Evolutionary conservation across 192 early-diverging fungal species (phyloP), one percentile per base, ranked within the genome.

Genomic region (Coemansia sp.): DNA sequence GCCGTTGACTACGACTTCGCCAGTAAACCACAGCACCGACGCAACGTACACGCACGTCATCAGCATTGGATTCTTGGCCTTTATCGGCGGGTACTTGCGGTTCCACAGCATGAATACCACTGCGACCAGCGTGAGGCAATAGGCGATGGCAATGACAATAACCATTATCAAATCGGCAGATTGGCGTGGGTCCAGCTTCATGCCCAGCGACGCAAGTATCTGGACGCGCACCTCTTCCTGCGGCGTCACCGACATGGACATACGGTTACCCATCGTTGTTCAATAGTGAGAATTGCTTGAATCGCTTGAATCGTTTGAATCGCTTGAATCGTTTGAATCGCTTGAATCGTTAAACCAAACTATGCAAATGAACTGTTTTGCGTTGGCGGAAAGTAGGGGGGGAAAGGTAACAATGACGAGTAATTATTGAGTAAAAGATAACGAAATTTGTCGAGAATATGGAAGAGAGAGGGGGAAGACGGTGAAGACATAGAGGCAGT

Each of bases 41-140:
- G 62, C 44, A 0, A 73, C 36, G 36, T 74, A 24, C 40, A 60
- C 61, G 11, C 42, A 48, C 10, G 60, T 63, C 80, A 82, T 82
- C 33, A 82, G 59, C 4, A 70, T 60, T 17, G 68, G 74, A 39
- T 82, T 73, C 46, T 82, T 82, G 44, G 80, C 72, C 43, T 82
- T 82, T 34, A 82, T 54, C 44, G 80, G 80, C 54, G 80, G 63
- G 58, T 76, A 82, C 53, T 66, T 74, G 53, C 74, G 70, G 56
- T 82, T 76, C 56, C 53, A 66, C 1, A 82, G 19, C 15, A 76
- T 55, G 35, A 70, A 82, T 2, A 19, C 29, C 9, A 70, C 44
- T 0, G 70, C 62, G 3, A 55, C 4, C 26, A 76, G 44, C 60
- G 76, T 56, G 26, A 76, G 4, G 19, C 65, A 41, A 27, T 76